These are phyloP conservation scores for Maudiozyma serrabonitensis DNA, from an alignment of 805 yeast species.

Conservation along the genomic window DNA sequence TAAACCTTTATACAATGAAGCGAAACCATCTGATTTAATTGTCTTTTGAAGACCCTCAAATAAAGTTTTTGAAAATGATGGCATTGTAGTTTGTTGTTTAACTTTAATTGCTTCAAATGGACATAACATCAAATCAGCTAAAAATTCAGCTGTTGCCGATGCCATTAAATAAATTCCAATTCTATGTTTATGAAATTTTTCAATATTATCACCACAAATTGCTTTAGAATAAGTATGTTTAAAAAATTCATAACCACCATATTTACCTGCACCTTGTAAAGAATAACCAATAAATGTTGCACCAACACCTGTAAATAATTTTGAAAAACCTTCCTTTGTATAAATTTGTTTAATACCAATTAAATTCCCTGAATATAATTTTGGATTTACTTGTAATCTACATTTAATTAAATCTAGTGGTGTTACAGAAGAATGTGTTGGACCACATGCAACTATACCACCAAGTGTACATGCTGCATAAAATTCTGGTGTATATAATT, in stretches of 20 bases:
- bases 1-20: conserved; percentile 76
- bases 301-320: conserved; percentile 78
- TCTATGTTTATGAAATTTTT: conserved; percentile 49
- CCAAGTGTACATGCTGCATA: conserved; percentile 45
- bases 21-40: conserved; percentile 57
- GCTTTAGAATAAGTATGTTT: conserved; percentile 62
- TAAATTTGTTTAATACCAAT: conserved; percentile 77
- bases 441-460: conserved; percentile 82
- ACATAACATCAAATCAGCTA: conserved; percentile 84
- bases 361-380: conserved; percentile 61
- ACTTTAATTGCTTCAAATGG: conserved; percentile 95
- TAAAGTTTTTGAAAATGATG: conserved; percentile 64
- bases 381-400: conserved; percentile 78
- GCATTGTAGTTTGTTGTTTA: conserved; percentile 84
- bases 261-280: conserved; percentile 94
- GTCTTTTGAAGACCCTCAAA: conserved; percentile 60
- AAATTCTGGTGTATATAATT: conserved; percentile 21
- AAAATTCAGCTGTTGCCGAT: conserved; percentile 86
- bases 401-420: conserved; percentile 92
- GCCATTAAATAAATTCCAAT: conserved; percentile 73
- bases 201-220: conserved; percentile 54
- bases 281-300: conserved; percentile 92
- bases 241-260: conserved; percentile 89
- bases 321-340: conserved; percentile 61
- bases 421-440: conserved; percentile 88